These are phyloP conservation scores for Starmera stellimalicola DNA, from an alignment of 1,139 yeast species.

Conservation along the genomic window DNA sequence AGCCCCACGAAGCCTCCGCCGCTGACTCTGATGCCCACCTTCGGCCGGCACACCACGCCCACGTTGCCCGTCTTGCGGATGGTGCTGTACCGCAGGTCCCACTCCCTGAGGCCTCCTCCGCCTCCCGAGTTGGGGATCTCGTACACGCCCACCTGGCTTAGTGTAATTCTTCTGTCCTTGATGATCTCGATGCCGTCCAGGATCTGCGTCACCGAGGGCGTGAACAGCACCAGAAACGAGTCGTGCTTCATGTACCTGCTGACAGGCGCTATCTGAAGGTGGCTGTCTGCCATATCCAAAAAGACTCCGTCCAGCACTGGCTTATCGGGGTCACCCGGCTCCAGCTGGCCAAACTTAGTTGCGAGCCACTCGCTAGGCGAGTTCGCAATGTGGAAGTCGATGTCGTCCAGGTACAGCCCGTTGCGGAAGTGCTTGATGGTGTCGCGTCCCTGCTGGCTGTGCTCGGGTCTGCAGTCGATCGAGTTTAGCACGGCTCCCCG, in stretches of 20 bases:
- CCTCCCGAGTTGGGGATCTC: conserved; percentile 35
- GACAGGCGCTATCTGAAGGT: conserved; percentile 22
- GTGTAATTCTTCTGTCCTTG: conserved; percentile 20
- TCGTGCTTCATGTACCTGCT: conserved; percentile 27
- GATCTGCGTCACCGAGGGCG: conserved; percentile 38
- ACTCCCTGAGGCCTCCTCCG: conserved; percentile 35
- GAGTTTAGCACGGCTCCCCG: conserved; percentile 36
- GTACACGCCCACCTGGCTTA: conserved; percentile 28
- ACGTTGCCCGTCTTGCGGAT: conserved; percentile 29
- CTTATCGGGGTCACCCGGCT: conserved; percentile 7
- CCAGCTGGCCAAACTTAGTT: conserved; percentile 10
- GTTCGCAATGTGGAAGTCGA: conserved; percentile 31
- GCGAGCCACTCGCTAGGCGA: conserved; percentile 33
- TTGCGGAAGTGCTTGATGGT: conserved; percentile 27
- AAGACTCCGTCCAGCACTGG: conserved; percentile 31
- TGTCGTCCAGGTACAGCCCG: conserved; percentile 33
- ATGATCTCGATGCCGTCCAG: conserved; percentile 25
- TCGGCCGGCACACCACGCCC: conserved; percentile 36
- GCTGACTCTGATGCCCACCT: conserved; percentile 32
- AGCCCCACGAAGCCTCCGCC: conserved; percentile 38
- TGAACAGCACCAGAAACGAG: conserved; percentile 32
- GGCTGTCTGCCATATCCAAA: conserved; percentile 35
- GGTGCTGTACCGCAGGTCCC: conserved; percentile 29
- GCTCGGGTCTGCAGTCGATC: conserved; percentile 29
- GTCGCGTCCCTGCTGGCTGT: conserved; percentile 28